Percentiles rank a stretch among this genome's conserved stretches.
Conservation (phyloP, 1,139 yeast species). For the Candida sanyaensis region DNA sequence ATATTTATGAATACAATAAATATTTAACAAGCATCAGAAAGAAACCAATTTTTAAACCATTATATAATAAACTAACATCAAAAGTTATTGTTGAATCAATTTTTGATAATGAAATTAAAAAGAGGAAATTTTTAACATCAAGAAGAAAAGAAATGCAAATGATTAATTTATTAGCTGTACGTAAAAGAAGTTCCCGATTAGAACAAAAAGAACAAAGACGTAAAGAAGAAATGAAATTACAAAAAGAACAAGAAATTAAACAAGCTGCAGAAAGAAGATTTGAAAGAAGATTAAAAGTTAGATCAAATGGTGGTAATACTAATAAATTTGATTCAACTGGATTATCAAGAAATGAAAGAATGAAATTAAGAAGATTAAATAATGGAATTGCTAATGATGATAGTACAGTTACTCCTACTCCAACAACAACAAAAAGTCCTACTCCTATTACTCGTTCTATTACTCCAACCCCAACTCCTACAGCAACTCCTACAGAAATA, state of each 20-base stretch:
- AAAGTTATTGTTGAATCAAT: constrained; percentile 24
- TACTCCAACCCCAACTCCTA: too few species aligned
- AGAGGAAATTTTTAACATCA: constrained; percentile 42
- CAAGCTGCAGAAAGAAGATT: constrained; percentile 38
- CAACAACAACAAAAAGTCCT: constrained; percentile 11
- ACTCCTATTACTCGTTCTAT: background rate
- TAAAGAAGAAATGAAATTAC: constrained; percentile 38
- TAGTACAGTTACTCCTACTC: constrained; percentile 1
- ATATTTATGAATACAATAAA: constrained; percentile 33
- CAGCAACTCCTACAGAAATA: constrained; percentile 9
- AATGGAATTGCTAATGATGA: background rate
- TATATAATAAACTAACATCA: constrained; percentile 19
- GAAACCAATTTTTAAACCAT: constrained; percentile 18
- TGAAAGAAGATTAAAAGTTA: constrained; percentile 35
- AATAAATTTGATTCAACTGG: constrained; percentile 10
- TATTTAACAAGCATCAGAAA: constrained; percentile 22
- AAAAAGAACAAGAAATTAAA: constrained; percentile 30
- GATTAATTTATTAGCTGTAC: constrained; percentile 47
- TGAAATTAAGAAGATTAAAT: constrained; percentile 31
- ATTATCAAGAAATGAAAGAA: constrained; percentile 44
- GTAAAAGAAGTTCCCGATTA: constrained; percentile 51
- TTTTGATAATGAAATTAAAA: constrained; percentile 32
- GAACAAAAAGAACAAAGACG: constrained; percentile 52
- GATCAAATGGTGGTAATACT: constrained; percentile 7
- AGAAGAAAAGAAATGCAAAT: constrained; percentile 51